Conservation (phyloP, 768 basidiomycete species). For the Xerocomus potaroensis region DNA sequence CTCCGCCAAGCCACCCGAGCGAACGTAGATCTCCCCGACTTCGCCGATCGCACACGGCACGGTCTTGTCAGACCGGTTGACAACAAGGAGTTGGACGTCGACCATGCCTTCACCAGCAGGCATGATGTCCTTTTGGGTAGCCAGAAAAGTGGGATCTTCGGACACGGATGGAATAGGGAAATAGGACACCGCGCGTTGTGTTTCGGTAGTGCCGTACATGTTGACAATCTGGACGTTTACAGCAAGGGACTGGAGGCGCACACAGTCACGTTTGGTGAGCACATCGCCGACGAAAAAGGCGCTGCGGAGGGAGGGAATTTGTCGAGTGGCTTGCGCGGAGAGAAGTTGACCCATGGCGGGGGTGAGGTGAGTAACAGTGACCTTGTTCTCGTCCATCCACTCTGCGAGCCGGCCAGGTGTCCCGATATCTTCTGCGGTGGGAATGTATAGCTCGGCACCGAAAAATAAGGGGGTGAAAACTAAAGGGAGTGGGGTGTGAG, state of each 20-base stretch:
- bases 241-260: conserved; percentile 89
- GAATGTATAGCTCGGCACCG: conserved; percentile 92
- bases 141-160: conserved; percentile 84
- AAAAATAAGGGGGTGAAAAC: conserved; percentile 99
- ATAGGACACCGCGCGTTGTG: conserved; percentile 97
- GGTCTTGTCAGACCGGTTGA: conserved; percentile 83
- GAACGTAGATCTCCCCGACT: conserved; percentile 97
- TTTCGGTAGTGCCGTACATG: conserved; percentile 99
- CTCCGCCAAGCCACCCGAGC: conserved; percentile 92
- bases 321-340: conserved; percentile 76
- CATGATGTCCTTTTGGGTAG: conserved; percentile 95
- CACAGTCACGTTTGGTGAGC: conserved; percentile 95
- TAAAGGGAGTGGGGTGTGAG: conserved; percentile 30
- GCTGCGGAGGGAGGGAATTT: conserved; percentile 80
- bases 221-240: conserved; percentile 93
- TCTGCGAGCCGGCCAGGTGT: conserved; percentile 94
- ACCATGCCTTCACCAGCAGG: conserved; percentile 97
- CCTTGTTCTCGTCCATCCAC: conserved; percentile 92
- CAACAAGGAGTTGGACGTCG: conserved; percentile 94
- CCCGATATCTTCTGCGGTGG: conserved; percentile 94
- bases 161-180: conserved; percentile 85
- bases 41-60: conserved; percentile 92
- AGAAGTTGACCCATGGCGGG: conserved; percentile 99
- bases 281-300: conserved; percentile 99
- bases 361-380: conserved; percentile 96